Conservation (phyloP, 352 stramenopile species). For the Blastocystis hominis region DNA sequence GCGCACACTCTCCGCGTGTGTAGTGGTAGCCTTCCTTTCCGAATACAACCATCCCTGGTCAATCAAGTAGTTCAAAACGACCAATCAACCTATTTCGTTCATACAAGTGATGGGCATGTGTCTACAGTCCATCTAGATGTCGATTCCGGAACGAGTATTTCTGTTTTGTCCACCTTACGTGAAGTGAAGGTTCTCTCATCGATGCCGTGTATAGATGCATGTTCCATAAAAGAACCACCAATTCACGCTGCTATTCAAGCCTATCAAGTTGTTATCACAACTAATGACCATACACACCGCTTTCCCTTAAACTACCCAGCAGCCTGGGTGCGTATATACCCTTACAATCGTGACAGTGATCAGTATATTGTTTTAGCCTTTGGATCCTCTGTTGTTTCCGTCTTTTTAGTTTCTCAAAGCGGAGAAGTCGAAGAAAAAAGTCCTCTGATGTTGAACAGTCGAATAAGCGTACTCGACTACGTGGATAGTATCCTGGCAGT, state of each 20-base stretch:
- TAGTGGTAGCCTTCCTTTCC: not conserved
- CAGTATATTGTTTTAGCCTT: not conserved
- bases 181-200: no score
- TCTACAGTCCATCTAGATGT: not conserved
- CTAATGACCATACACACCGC: not conserved
- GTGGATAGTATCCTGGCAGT: not conserved
- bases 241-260: not conserved
- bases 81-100: not conserved
- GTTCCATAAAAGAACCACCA: not conserved
- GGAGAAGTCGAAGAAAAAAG: not conserved
- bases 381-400: not conserved
- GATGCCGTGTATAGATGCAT: not conserved
- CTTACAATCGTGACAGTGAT: not conserved
- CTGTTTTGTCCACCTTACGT: not conserved
- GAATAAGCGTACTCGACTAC: not conserved
- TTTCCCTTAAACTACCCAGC: not conserved
- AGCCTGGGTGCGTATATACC: not conserved
- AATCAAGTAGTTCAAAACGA: not conserved
- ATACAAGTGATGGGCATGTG: not conserved
- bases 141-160: not conserved
- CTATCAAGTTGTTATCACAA: not conserved
- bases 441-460: not conserved
- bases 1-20: not conserved
- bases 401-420: not conserved
- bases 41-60: not conserved